phyloP scores from a whole-genome alignment of 2,329 filamentous ascomycete genomes.

The Dactylellina leptospora region DNA sequence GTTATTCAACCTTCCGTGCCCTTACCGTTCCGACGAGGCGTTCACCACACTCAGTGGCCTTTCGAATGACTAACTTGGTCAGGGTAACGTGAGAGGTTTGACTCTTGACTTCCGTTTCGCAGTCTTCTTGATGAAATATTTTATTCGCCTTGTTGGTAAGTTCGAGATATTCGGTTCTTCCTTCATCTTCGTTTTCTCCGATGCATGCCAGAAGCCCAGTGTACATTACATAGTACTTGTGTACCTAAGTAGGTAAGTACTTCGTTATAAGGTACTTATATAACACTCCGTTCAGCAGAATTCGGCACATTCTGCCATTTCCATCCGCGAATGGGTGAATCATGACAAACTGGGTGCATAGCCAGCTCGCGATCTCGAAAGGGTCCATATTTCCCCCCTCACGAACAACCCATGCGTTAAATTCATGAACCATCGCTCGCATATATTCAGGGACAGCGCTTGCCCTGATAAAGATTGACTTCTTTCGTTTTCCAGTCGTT shows the following conservation, averaged over 20 bases:
- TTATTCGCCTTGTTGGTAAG: slow-evolving; percentile 16
- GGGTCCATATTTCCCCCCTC: not conserved
- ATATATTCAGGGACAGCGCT: slow-evolving; percentile 12
- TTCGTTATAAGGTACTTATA: no score
- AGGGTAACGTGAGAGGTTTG: slow-evolving; percentile 25
- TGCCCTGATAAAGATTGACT: slow-evolving; percentile 30
- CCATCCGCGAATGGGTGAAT: slow-evolving; percentile 32
- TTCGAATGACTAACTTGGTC: not conserved
- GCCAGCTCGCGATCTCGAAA: slow-evolving; percentile 12
- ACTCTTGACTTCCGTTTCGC: not conserved
- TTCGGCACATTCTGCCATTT: slow-evolving; percentile 30
- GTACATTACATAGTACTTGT: no score
- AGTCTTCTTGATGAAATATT: slow-evolving; percentile 24
- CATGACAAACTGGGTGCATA: slow-evolving; percentile 25
- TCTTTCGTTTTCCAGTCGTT: not conserved
- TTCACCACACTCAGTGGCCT: slow-evolving; percentile 1
- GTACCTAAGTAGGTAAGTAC: no score
- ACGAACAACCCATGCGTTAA: slow-evolving; percentile 34
- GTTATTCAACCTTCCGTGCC: no score
- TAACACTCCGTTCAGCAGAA: slow-evolving; percentile 31
- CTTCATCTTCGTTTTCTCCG: slow-evolving; percentile 13
- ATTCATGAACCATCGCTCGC: not conserved
- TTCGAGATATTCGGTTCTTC: slow-evolving; percentile 40
- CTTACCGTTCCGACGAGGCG: not conserved
- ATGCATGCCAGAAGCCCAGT: slow-evolving; percentile 21